A percentile compares a stretch with the other conserved stretches of the same genome.
phyloP scores from a whole-genome alignment of 306 rosid species.

The Trifolium fragiferum region DNA sequence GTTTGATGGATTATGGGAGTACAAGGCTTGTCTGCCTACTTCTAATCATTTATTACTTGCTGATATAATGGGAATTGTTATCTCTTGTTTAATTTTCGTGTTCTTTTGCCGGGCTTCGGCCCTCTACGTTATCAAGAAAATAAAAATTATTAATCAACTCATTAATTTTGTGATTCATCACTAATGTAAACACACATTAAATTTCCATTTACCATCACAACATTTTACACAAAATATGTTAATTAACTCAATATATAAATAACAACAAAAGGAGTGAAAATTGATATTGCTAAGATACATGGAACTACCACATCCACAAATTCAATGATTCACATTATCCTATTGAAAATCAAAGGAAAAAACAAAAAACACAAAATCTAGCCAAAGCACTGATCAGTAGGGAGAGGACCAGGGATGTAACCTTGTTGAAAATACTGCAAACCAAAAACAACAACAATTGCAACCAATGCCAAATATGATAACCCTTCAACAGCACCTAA shows the following conservation, averaged over 20 bases:
- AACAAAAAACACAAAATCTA: conserved; percentile 44
- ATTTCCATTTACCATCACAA: background rate
- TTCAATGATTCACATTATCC: conserved; percentile 44
- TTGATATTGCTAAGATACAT: background rate
- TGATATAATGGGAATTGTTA: too few relatives aligned
- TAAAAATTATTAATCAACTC: too few relatives aligned
- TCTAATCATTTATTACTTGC: too few relatives aligned
- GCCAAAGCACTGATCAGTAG: conserved; percentile 88
- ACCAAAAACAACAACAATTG: conserved; percentile 76
- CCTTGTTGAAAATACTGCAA: conserved; percentile 79
- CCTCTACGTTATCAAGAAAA: too few relatives aligned
- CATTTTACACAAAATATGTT: background rate
- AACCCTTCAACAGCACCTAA: conserved; percentile 92
- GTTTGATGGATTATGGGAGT: too few relatives aligned
- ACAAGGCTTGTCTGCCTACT: too few relatives aligned
- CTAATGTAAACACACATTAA: too few relatives aligned
- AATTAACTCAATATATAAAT: background rate
- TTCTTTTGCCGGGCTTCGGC: too few relatives aligned
- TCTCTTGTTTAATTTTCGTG: too few relatives aligned
- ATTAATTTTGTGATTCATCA: too few relatives aligned
- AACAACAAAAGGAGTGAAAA: conserved; percentile 2
- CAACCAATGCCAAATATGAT: conserved; percentile 64
- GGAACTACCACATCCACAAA: conserved; percentile 54
- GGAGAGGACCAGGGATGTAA: conserved; percentile 89
- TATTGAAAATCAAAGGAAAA: background rate